A percentile compares a stretch with the other conserved stretches of the same genome.
phyloP scores from a whole-genome alignment of 177 flowering plant species.

The Vitis hybrid region DNA sequence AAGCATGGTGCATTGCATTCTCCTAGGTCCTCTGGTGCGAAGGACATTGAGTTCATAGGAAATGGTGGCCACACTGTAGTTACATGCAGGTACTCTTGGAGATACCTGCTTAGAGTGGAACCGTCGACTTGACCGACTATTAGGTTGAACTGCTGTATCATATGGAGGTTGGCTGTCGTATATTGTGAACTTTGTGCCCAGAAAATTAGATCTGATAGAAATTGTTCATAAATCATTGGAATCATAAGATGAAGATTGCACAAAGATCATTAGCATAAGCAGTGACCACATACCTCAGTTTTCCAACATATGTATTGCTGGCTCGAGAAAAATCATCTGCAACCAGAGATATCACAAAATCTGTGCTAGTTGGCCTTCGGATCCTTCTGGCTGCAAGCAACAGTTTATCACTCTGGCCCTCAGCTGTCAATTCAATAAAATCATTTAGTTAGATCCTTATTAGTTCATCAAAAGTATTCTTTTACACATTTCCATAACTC shows the following conservation, averaged over 20 bases:
- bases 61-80: slow-evolving; percentile 34
- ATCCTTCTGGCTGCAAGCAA: slow-evolving; percentile 45
- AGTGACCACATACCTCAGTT: slow-evolving; percentile 32
- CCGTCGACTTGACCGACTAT: slow-evolving; percentile 21
- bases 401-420: slow-evolving; percentile 31
- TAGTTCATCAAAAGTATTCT: too few relatives aligned
- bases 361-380: slow-evolving; percentile 42
- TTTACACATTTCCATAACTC: too few relatives aligned
- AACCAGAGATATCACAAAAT: slow-evolving; percentile 41
- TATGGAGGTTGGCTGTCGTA: slow-evolving; percentile 43
- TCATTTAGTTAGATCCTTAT: neutral
- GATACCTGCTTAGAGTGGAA: slow-evolving; percentile 39
- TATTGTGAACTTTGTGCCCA: slow-evolving; percentile 52
- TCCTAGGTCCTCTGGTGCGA: slow-evolving; percentile 54
- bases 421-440: slow-evolving; percentile 33
- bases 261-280: neutral
- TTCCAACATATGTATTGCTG: slow-evolving; percentile 44
- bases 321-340: slow-evolving; percentile 42
- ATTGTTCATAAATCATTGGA: neutral
- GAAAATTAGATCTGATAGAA: slow-evolving; percentile 44
- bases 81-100: slow-evolving; percentile 39
- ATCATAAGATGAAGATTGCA: neutral
- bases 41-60: slow-evolving; percentile 55
- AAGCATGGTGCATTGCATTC: slow-evolving; percentile 49
- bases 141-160: slow-evolving; percentile 16